Evolutionary conservation across 2,329 filamentous ascomycete genomes (phyloP), one percentile per base, ranked within the genome.

Genomic region (Xylariales sp.): DNA sequence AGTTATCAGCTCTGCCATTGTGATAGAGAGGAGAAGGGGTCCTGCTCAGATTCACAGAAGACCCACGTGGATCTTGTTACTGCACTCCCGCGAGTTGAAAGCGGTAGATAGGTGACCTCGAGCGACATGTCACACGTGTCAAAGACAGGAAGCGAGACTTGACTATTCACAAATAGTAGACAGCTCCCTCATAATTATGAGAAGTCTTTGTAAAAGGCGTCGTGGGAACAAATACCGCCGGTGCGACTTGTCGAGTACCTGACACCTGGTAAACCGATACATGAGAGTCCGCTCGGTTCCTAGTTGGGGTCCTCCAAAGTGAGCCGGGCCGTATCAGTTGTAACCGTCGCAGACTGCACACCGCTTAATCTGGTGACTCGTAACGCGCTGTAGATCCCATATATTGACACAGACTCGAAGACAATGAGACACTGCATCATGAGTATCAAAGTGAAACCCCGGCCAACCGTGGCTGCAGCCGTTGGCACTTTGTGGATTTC

Each of bases 361-460:
- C 54, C 32, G 39, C 39, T 56, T 16, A 32, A 28, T n/a, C 3
- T 3, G 14, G 23, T 34, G 10, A 18, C 32, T 32, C 5, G 18
- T 8, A 34, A 49, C 41, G 39, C 39, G 23, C 34, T 18, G 16
- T 30, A 56, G 14, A 34, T 45, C 14, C 32, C 8, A 2, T 18
- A 2, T 18, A 16, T 23, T 36, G 18, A 14, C 34, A 32, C 39
- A 23, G 10, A 30, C 23, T 45, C 6, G 34, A 58, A 45, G 53
- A 28, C 46, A 49, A 46, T n/a, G 43, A 41, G 32, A 56, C 28
- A 41, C 14, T 48, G n/a, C 39, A 48, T 49, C 28, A 16, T 7
- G 28, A n/a, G 54, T 30, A 16, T 50, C 45, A 45, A 18, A 43
- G 23, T 52, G 45, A 64, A 56, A 64, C 61, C 14, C 36, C 34